Evolutionary conservation across 192 early-diverging fungal genomes (phyloP), one percentile per base, ranked within the genome.

Genomic region (Linnemannia zychae): DNA sequence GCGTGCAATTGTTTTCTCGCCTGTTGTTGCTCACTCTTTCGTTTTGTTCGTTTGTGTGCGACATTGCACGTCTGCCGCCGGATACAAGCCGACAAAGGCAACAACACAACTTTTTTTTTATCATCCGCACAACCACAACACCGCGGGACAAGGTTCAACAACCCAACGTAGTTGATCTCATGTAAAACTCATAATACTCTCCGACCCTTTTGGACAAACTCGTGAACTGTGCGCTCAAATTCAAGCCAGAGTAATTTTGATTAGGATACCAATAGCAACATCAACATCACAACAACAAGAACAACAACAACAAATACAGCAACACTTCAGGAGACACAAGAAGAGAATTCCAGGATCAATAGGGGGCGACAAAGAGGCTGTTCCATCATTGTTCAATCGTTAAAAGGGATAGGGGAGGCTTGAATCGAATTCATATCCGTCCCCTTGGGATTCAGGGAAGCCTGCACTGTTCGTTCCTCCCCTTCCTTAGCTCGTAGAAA

Each of bases 211-310:
- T 53, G 52, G 22, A n/a, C 20, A 22, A 28, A 24, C 4, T 15
- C 24, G 57, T n/a, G 57, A 63, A 63, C 57, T 63, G 57, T 63
- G 57, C 57, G 57, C 31, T 63, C 40, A 63, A 12, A 22, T n/a
- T 22, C 12, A 22, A 57, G 9, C 2, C 28, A 63, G 28, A 13
- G 13, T 3, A 13, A 31, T 9, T 9, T 44, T 44, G 40, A 44
- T 6, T 44, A 15, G 11, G 28, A 63, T 28, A 63, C 57, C 57
- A 63, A 9, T 44, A n/a, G 31, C 52, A 63, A 57, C 53, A n/a
- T 20, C 53, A 57, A 57, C 22, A 44, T 44, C 4, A 44, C 40
- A 44, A 9, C 9, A 44, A 9, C 40, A 44, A 44, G 3, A 6
- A 44, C 40, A 44, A 44, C 40, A 44, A 44, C 40, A 44, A 44